phyloP scores from a whole-genome alignment of 192 early-diverging fungal species.

The Podila clonocystis region DNA sequence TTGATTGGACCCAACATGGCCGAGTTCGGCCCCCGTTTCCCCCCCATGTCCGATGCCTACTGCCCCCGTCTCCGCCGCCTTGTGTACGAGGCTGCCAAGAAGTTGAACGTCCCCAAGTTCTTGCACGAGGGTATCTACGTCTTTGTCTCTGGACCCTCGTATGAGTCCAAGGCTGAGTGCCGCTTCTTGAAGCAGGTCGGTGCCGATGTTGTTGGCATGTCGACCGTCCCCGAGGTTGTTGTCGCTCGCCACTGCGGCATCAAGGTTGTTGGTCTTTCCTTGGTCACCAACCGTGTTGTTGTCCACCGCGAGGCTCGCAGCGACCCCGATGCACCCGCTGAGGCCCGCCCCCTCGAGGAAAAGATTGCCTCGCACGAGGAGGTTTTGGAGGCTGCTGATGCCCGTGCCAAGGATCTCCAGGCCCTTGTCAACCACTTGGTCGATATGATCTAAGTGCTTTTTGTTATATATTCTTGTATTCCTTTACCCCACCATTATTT shows the following conservation, averaged over 20 bases:
- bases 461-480: no score
- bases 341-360: constrained; percentile 49
- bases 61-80: constrained; percentile 77
- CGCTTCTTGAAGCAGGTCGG: constrained; percentile 73
- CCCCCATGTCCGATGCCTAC: constrained; percentile 87
- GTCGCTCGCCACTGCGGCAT: constrained; percentile 88
- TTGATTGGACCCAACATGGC: constrained; percentile 87
- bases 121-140: constrained; percentile 86
- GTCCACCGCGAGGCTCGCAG: constrained; percentile 53
- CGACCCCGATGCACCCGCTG: constrained; percentile 48
- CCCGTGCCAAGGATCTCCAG: constrained; percentile 67
- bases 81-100: constrained; percentile 70
- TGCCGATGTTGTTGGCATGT: constrained; percentile 90
- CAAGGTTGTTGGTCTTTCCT: constrained; percentile 77
- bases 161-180: constrained; percentile 89
- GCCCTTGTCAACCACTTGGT: constrained; percentile 48
- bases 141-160: constrained; percentile 92
- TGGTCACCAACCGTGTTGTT: constrained; percentile 82
- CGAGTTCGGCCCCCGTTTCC: constrained; percentile 88
- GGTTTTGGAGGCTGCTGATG: constrained; percentile 69
- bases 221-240: constrained; percentile 89
- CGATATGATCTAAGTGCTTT: constrained; percentile 43
- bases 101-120: constrained; percentile 52
- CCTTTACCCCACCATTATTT: no score
- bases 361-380: constrained; percentile 72